Evolutionary conservation across 352 stramenopile genomes (phyloP), one percentile per base, ranked within the genome.

Genomic region (Elongisporangium prolatum): DNA sequence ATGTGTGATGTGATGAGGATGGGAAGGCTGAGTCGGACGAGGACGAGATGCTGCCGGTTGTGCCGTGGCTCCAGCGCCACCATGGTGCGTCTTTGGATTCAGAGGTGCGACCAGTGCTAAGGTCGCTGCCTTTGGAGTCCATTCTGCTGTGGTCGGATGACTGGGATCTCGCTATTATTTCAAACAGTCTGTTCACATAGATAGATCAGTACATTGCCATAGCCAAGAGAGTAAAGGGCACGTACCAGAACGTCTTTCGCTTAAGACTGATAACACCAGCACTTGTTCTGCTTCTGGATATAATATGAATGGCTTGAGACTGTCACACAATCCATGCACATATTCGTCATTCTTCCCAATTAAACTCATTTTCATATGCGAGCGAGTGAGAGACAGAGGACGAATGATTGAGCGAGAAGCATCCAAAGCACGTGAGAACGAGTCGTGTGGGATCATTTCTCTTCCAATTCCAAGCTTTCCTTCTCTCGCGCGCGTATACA

Each of bases 41-140:
- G 3, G 77, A 88, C 52, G 75, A 79, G 52, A 86, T 69, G 40
- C 62, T 83, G 57, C 81, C 81, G 55, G 79, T 91, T 60, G 83
- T 86, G 57, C 81, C 84, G 50, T 87, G 79, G 2, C 71, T 88
- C 81, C 81, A 93, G 56, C 79, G 77, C 84, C 80, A 91, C 84
- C 81, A 91, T 18, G 73, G 61, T 44, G 59, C 58, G 8, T 79
- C 76, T 38, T 50, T 58, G 34, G 67, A 67, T 5, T 50, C 53
- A 14, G 50, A 28, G 52, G 61, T 68, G 21, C 63, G 60, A 40
- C 52, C 49, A 51, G 59, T 59, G 21, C 53, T 21, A 21, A 50
- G 59, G 69, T 77, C 69, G 38, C 57, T 53, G 9, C 52, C 49
- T 61, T 72, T 74, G 40, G 63, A 65, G 61, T 76, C 67, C 71